Conservation (phyloP, 1,139 yeast species). For the Scheffersomyces cryptocercus region DNA sequence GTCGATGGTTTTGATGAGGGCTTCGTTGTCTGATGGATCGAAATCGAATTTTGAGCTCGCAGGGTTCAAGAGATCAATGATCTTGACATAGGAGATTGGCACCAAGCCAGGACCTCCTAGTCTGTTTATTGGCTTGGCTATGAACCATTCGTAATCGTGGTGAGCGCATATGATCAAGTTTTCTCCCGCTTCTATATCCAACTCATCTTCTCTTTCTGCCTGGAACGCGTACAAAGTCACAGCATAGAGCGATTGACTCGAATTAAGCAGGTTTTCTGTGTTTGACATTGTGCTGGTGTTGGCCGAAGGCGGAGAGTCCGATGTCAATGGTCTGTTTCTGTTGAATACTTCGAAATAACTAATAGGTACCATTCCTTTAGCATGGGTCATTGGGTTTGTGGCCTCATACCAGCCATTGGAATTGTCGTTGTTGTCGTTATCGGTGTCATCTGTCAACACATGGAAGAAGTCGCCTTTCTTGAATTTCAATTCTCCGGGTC, state of each 20-base stretch:
- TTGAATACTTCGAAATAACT: constrained; percentile 80
- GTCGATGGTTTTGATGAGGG: constrained; percentile 43
- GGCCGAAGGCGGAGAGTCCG: constrained; percentile 6
- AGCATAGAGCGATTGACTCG: constrained; percentile 45
- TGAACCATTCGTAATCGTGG: constrained; percentile 95
- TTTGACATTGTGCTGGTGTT: not conserved
- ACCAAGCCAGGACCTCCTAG: constrained; percentile 97
- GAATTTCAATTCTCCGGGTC: constrained; percentile 80
- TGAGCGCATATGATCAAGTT: constrained; percentile 92
- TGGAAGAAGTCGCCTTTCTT: constrained; percentile 86
- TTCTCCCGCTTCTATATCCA: constrained; percentile 83
- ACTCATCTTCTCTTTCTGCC: constrained; percentile 89
- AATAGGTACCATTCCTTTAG: constrained; percentile 85
- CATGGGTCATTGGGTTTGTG: constrained; percentile 76
- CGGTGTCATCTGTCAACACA: constrained; percentile 64
- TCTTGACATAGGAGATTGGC: constrained; percentile 86
- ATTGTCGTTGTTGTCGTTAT: constrained; percentile 30
- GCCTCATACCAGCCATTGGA: constrained; percentile 82
- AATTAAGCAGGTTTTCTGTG: constrained; percentile 8
- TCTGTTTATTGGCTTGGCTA: constrained; percentile 93
- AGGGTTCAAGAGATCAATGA: constrained; percentile 67
- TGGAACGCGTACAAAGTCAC: constrained; percentile 71
- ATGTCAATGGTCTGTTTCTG: constrained; percentile 45
- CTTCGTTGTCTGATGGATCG: constrained; percentile 19
- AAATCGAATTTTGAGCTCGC: constrained; percentile 25